Percentiles rank a stretch among this genome's conserved stretches.
Evolutionary conservation across 305 asterid genomes (phyloP).

Genomic region (Fraxinus xanthoxyloides): DNA sequence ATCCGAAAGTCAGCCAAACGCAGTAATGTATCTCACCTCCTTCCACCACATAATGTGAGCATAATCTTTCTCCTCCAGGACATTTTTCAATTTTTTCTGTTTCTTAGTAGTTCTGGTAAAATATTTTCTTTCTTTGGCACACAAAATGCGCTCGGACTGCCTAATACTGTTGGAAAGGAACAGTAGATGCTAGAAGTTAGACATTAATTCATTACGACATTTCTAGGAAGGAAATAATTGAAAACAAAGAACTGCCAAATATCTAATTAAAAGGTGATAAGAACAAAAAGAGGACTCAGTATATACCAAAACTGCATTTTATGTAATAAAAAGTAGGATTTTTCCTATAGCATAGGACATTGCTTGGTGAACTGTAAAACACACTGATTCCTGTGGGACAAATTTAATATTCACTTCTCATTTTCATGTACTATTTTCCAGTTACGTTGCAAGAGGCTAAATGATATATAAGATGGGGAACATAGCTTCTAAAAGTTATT

Average conservation of each 20-base stretch:
- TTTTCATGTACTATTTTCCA: background rate
- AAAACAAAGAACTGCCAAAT: background rate
- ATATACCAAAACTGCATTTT: background rate
- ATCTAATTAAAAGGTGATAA: background rate
- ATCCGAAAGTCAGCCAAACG: slow-evolving; percentile 18
- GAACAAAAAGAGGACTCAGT: background rate
- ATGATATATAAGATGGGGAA: background rate
- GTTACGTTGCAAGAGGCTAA: background rate
- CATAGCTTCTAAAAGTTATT: background rate
- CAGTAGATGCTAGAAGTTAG: slow-evolving; percentile 5
- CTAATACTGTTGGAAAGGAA: slow-evolving; percentile 30
- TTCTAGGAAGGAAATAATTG: background rate
- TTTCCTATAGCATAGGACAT: background rate
- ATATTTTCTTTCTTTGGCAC: slow-evolving; percentile 50
- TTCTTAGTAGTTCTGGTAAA: slow-evolving; percentile 43
- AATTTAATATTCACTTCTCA: background rate
- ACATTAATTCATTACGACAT: background rate
- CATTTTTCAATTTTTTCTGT: slow-evolving; percentile 42
- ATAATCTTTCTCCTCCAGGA: slow-evolving; percentile 60
- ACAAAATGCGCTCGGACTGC: slow-evolving; percentile 34
- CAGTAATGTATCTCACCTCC: slow-evolving; percentile 57
- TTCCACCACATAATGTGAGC: slow-evolving; percentile 90
- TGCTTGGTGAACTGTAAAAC: background rate
- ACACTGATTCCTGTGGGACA: background rate
- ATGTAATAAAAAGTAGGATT: background rate